Base-by-base conservation (phyloP, 441 rosid species). In the Geranium incanum region DNA sequence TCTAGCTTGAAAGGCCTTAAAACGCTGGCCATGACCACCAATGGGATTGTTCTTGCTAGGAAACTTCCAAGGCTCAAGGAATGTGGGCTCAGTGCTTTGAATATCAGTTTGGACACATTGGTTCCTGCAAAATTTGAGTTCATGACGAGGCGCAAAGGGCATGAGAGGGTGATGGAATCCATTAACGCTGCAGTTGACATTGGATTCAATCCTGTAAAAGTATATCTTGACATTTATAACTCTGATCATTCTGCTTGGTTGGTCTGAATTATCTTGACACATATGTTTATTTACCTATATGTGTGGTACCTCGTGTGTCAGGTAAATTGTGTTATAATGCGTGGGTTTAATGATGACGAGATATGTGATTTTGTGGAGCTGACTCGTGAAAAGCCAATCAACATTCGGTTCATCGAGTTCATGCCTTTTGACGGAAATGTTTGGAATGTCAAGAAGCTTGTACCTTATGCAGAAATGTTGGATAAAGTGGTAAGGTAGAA, bases 371-470 rank as follows among this genome's bases (percentile, higher is more conserved):
- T 93, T 71, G 92, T 93, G 67, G 88, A 88, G 75, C 75, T 91
- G 81, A 91, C 98, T 0, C 89, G 87, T 0, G 77, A 87, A n/a
- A 91, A 78, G 77, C 97, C 97, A 11, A 82, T 93, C 43, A 93
- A 93, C 75, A 79, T 93, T 8, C 89, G 98, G 65, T 93, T 93
- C 78, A 91, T 93, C n/a, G 98, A 93, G 84, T 93, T 93, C 84
- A 93, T 91, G 98, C 98, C 97, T 52, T 93, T 93, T 62, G 96
- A 93, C 84, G 97, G 97, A 69, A 93, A 91, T 78, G 91, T 93
- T 43, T 93, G 98, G 98, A 91, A 91, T 79, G 86, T 86, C 64
- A 88, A 86, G 87, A 93, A 93, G 78, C 89, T 91, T 41, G 91
- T 93, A 48, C 79, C 97, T 3, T 93, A 87, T 74, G 69, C 85